A percentile compares a stretch with the other conserved stretches of the same genome.
Evolutionary conservation across 495 filamentous ascomycete species (phyloP).

Genomic region (Podospora pseudocomata): DNA sequence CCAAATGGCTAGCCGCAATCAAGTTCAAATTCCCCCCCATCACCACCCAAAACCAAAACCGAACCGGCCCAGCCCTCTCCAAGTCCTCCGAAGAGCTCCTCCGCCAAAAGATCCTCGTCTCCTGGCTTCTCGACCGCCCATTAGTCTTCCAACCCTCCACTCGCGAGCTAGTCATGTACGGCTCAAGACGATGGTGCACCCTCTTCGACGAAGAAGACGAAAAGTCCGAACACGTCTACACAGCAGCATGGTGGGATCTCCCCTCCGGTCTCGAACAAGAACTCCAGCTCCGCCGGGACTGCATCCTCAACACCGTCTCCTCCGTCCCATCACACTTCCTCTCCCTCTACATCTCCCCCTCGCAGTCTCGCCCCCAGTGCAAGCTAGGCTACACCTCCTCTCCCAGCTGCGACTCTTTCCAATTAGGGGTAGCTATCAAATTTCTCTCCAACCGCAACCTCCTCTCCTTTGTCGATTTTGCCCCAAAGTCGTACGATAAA

Average conservation of each 20-base stretch:
- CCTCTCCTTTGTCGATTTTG: constrained; percentile 47
- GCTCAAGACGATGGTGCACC: constrained; percentile 60
- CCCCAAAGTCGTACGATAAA: constrained; percentile 30
- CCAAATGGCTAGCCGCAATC: constrained; percentile 42
- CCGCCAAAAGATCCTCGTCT: constrained; percentile 61
- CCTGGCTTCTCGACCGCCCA: constrained; percentile 54
- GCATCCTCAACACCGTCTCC: constrained; percentile 68
- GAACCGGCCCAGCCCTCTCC: constrained; percentile 36
- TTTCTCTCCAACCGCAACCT: constrained; percentile 62
- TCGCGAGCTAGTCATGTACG: constrained; percentile 60
- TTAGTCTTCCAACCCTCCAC: constrained; percentile 52
- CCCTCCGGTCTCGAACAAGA: constrained; percentile 68
- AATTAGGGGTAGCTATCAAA: constrained; percentile 79
- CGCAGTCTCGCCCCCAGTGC: constrained; percentile 53
- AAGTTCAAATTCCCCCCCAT: constrained; percentile 49
- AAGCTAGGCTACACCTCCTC: constrained; percentile 72
- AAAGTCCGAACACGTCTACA: constrained; percentile 22
- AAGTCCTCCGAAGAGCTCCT: constrained; percentile 50
- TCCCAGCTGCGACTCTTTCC: constrained; percentile 76
- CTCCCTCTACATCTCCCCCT: constrained; percentile 57
- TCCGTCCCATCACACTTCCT: constrained; percentile 74
- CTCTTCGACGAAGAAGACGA: constrained; percentile 39
- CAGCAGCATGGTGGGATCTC: constrained; percentile 68
- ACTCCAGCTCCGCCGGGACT: constrained; percentile 64
- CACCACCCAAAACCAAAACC: constrained; percentile 32